Evolutionary conservation across 768 basidiomycete genomes (phyloP).

Genomic region (Boletus sensibilis): DNA sequence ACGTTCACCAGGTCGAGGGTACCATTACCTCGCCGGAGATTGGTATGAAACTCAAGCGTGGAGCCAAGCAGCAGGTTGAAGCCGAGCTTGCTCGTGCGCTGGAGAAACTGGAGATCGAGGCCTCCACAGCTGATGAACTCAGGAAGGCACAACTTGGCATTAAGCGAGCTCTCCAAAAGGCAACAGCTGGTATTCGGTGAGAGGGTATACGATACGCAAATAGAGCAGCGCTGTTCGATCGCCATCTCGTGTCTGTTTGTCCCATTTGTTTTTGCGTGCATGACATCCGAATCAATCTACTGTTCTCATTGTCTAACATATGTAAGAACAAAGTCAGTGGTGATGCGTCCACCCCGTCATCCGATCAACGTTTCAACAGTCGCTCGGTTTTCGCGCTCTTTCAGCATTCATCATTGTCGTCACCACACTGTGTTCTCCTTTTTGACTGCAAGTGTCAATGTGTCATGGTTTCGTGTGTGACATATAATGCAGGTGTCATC

Average conservation of each 20-base stretch:
- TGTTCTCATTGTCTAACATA: conserved; percentile 9
- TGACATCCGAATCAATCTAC: conserved; percentile 16
- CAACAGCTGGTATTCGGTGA: conserved; percentile 86
- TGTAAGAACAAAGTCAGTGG: too few relatives aligned
- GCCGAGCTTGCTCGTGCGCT: conserved; percentile 96
- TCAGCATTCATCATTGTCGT: too few relatives aligned
- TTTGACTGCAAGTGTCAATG: too few relatives aligned
- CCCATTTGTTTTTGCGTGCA: conserved; percentile 10
- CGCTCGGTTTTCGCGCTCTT: too few relatives aligned
- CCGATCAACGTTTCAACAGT: too few relatives aligned
- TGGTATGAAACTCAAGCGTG: conserved; percentile 98
- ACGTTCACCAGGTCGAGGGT: conserved; percentile 94
- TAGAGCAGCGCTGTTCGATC: conserved; percentile 16
- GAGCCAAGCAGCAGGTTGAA: conserved; percentile 92
- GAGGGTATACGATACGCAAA: conserved; percentile 9
- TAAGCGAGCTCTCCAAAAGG: conserved; percentile 98
- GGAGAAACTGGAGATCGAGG: conserved; percentile 98
- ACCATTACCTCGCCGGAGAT: conserved; percentile 97
- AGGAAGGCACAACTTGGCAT: conserved; percentile 94
- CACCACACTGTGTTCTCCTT: too few relatives aligned
- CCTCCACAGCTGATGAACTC: conserved; percentile 89
- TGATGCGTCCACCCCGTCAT: too few relatives aligned
- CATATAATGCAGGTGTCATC: too few relatives aligned
- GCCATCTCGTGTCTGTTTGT: conserved; percentile 19
- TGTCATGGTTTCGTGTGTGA: too few relatives aligned